Percentiles rank a stretch among this genome's conserved stretches.
Conservation (phyloP, 345 rosid genomes). For the Gossypium ekmanianum region DNA sequence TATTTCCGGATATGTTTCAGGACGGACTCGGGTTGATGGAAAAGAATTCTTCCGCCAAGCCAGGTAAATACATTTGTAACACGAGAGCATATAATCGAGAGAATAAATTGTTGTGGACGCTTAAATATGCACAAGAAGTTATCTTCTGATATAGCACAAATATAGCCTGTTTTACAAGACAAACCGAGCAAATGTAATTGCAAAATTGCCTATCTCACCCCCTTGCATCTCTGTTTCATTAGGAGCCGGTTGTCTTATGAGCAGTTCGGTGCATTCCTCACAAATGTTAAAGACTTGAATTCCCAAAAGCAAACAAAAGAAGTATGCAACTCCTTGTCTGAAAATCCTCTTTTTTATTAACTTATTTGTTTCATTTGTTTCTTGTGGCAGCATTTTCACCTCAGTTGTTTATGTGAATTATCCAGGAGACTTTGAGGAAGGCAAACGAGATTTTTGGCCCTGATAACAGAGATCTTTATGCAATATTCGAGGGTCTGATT, state of each 20-base stretch:
- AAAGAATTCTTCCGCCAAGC: slow-evolving; percentile 96
- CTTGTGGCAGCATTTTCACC: not conserved
- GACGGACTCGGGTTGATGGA: slow-evolving; percentile 79
- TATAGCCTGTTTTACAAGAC: not conserved
- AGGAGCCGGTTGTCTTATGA: slow-evolving; percentile 80
- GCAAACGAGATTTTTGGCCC: slow-evolving; percentile 80
- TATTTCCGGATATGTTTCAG: slow-evolving; percentile 33
- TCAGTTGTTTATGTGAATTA: not conserved
- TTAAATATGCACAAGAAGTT: not conserved
- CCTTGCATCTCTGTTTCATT: slow-evolving; percentile 17
- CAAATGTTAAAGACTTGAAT: slow-evolving; percentile 90
- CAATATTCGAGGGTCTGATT: slow-evolving; percentile 75
- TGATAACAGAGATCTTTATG: slow-evolving; percentile 77
- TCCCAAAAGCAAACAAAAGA: slow-evolving; percentile 89
- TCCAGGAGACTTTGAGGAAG: slow-evolving; percentile 80
- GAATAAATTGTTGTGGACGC: not conserved
- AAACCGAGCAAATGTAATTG: not conserved
- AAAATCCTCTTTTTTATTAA: not conserved
- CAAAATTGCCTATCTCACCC: not conserved
- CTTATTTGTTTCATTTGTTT: slow-evolving; percentile 4
- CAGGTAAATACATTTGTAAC: slow-evolving; percentile 44
- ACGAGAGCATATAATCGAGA: not conserved
- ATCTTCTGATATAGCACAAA: not conserved
- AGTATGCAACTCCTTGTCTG: slow-evolving; percentile 32
- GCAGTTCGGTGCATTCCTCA: slow-evolving; percentile 86